Evolutionary conservation across 192 early-diverging fungal genomes (phyloP).

Genomic region (Linnemannia hyalina): DNA sequence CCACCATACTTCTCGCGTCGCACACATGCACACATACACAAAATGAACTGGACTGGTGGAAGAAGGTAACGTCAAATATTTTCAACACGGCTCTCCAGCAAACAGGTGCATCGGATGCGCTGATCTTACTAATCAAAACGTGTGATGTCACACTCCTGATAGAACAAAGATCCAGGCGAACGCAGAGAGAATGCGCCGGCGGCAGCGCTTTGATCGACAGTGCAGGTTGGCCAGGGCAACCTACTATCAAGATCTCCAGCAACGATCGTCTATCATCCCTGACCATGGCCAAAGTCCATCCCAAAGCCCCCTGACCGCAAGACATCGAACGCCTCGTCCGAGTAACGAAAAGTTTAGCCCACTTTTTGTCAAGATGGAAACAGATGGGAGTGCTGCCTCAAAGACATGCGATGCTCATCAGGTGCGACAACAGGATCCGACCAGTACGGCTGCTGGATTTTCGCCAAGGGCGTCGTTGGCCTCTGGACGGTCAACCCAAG

Average conservation of each 20-base stretch:
- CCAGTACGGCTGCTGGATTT: too few relatives aligned
- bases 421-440: neutral
- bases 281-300: neutral
- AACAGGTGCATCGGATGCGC: too few relatives aligned
- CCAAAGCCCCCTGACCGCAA: neutral
- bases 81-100: neutral
- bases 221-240: neutral
- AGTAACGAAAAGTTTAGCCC: neutral
- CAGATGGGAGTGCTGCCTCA: too few relatives aligned
- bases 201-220: neutral
- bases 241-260: neutral
- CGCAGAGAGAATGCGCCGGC: neutral
- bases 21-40: neutral
- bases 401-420: neutral
- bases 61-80: neutral
- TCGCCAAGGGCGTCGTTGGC: neutral
- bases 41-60: slow-evolving; percentile 5
- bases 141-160: too few relatives aligned
- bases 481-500: neutral
- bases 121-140: too few relatives aligned
- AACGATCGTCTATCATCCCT: neutral
- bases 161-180: neutral
- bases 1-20: too few relatives aligned
- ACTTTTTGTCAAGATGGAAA: too few relatives aligned
- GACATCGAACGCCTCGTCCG: neutral